Evolutionary conservation across 768 basidiomycete species (phyloP), one percentile per base, ranked within the genome.

Genomic region (Lentinula sp.): DNA sequence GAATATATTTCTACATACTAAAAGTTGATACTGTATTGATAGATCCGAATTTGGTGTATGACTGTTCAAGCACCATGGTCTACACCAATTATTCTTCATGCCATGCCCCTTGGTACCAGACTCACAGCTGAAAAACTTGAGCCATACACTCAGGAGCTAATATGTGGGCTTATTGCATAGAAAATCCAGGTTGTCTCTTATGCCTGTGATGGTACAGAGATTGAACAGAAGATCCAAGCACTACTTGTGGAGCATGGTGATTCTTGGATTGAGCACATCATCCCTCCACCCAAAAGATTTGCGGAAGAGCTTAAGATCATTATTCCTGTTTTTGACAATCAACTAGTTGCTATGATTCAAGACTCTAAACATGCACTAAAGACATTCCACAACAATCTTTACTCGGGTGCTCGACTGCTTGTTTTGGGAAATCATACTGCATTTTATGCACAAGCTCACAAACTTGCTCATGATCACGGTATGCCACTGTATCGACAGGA

Each of bases 41-140:
- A 77, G 72, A n/a, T 78, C 16, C 70, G 71, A 2, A 54, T 79
- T 5, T 79, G 71, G 71, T 63, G 54, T 37, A 37, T 75, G 6
- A 63, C 64, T 15, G 64, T 77, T 8, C 74, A 71, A 18, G 33
- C 71, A 0, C 70, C 75, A 0, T 69, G 71, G 23, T 65, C 77
- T 1, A 62, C 73, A 0, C 72, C 77, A 0, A 68, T 78, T 28
- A 66, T 79, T n/a, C 60, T 78, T 4, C 72, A 74, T 7, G 73
- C 73, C 0, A 43, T 70, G 5, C 62, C 76, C 2, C 74, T 76
- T 37, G 59, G 67, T 8, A 61, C 42, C 0, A 35, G 68, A 5
- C 61, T 54, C 3, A 72, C 72, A 0, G 12, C 52, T 2, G 32
- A 61, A 5, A 67, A 76, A 0, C 45, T 66, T 9, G 42, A 6